Base-by-base conservation (phyloP, 116 monocot species). In the Phalaenopsis hybrid region DNA sequence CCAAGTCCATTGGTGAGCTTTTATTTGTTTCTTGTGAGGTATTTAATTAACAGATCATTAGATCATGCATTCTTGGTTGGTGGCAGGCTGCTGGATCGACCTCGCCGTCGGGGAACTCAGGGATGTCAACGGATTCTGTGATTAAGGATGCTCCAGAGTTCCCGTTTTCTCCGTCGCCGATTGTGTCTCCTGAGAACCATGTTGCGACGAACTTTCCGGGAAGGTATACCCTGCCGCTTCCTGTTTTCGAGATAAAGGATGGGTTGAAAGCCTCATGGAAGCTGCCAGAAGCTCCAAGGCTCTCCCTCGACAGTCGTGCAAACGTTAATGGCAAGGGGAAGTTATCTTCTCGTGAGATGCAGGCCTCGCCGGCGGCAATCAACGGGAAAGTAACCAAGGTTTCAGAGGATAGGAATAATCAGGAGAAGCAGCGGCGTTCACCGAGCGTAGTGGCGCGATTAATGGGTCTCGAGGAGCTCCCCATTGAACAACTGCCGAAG, bases 391-490 rank as follows among this genome's bases (percentile, higher is more conserved):
- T 11, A 21, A 34, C 86, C 23, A 78, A 81, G 20, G 58, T 33
- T 37, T 55, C 67, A 4, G 87, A 78, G 2, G 34, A 41, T 28
- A 15, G 37, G 33, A 82, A 73, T 9, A 79, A 77, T 17, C 48
- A 73, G 34, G 89, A 91, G 63, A 78, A 51, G 78, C 87, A 82
- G 57, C 89, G 89, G 21, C 87, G 92, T 23, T 93, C 97, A 0
- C 97, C 97, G 3, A 97, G 97, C 83, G 94, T 97, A 25, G 91
- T 94, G 20, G 97, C 90, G 4, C 68, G 91, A 75, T 87, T 97
- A 6, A 97, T 97, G 97, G 97, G 97, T 13, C 91, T 97, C 55
- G 95, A 98, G 4, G 80, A 81, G 17, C 86, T 98, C 18, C 94
- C 97, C 9, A 79, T 58, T 28, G 68, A 84, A 4, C 61, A 76